Percentiles rank a stretch among this genome's conserved stretches.
Conservation (phyloP, 441 rosid species). For the Mallotus japonicus region DNA sequence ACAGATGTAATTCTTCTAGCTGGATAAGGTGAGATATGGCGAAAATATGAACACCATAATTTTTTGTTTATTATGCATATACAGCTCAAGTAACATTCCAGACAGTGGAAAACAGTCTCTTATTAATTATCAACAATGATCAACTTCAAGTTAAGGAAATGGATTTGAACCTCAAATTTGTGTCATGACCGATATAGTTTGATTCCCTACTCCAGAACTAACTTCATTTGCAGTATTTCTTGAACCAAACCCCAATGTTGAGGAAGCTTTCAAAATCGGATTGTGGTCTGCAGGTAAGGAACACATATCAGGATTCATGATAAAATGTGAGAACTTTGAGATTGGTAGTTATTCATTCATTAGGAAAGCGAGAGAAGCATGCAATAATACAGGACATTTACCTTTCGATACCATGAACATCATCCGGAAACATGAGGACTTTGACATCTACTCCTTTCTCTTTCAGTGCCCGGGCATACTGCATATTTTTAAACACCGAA, state of each 20-base stretch:
- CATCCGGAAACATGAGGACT: constrained; percentile 64
- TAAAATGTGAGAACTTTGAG: not conserved
- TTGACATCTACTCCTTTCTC: constrained; percentile 84
- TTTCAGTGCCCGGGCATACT: constrained; percentile 79
- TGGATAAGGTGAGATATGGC: too few species aligned
- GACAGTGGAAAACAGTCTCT: too few species aligned
- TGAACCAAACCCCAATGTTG: constrained; percentile 84
- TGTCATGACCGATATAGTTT: not conserved
- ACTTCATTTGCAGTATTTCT: constrained; percentile 57
- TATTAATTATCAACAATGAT: not conserved
- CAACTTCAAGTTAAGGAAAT: not conserved
- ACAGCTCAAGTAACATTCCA: too few species aligned
- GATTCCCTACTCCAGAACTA: not conserved
- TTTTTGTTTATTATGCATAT: too few species aligned
- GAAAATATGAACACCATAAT: too few species aligned
- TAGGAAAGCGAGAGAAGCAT: not conserved
- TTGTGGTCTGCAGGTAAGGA: constrained; percentile 66
- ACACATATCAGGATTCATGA: constrained; percentile 23
- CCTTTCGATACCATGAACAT: constrained; percentile 70
- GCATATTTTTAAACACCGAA: constrained; percentile 20
- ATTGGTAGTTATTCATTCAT: not conserved
- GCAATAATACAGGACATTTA: constrained; percentile 18
- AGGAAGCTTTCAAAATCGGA: constrained; percentile 82
- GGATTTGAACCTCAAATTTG: not conserved
- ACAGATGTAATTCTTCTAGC: too few species aligned